Conservation (phyloP, 495 filamentous ascomycete genomes). For the Schizothecium vesticola region DNA sequence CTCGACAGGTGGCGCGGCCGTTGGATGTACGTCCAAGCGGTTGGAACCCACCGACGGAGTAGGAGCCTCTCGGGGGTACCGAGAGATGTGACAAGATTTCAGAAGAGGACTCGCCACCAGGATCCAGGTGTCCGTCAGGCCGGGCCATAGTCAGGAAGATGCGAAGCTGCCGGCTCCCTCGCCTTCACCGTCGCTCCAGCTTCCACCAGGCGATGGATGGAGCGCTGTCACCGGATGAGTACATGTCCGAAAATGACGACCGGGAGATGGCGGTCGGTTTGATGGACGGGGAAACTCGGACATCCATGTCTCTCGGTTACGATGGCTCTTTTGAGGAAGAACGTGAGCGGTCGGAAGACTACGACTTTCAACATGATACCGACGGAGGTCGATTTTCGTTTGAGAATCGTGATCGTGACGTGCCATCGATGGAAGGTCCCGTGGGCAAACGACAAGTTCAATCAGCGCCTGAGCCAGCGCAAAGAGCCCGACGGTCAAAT, state of each 20-base stretch:
- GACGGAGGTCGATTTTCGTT: constrained; percentile 14
- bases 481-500: background rate
- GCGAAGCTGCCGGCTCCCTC: constrained; percentile 10
- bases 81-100: background rate
- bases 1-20: background rate
- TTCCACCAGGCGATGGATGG: constrained; percentile 12
- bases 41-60: background rate
- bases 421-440: background rate
- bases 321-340: constrained; percentile 18
- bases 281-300: background rate
- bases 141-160: constrained; percentile 9
- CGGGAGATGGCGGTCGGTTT: background rate
- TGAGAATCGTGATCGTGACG: background rate
- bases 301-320: background rate
- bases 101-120: background rate
- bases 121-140: constrained; percentile 9
- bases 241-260: background rate
- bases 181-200: constrained; percentile 8
- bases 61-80: background rate
- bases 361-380: constrained; percentile 1
- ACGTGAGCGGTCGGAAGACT: background rate
- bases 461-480: constrained; percentile 7
- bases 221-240: background rate
- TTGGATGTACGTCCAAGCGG: background rate
- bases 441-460: background rate